phyloP scores from a whole-genome alignment of 768 basidiomycete species.

The Cystofilobasidium bisporidii region DNA sequence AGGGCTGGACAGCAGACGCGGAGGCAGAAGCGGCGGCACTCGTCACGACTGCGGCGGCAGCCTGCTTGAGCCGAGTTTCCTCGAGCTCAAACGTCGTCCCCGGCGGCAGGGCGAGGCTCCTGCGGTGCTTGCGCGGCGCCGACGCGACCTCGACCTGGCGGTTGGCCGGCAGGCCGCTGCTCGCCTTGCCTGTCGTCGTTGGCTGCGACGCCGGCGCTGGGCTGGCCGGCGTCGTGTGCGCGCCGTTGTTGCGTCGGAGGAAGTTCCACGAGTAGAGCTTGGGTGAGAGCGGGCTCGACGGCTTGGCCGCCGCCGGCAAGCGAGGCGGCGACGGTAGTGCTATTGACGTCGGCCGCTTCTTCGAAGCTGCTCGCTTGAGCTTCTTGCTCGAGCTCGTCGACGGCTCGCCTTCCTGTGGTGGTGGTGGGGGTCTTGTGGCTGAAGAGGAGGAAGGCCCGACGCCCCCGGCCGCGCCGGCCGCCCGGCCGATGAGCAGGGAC shows the following conservation, averaged over 20 bases:
- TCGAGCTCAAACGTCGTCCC: background rate
- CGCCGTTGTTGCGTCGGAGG: background rate
- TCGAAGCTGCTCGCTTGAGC: too few relatives aligned
- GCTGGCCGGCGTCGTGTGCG: background rate
- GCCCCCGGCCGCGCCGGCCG: background rate
- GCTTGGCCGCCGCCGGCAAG: background rate
- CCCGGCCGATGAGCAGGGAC: background rate
- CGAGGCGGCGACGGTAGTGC: background rate
- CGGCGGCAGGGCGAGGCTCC: background rate
- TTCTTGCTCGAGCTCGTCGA: background rate
- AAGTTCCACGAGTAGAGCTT: constrained; percentile 5
- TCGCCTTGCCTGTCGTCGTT: background rate
- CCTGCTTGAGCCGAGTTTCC: background rate
- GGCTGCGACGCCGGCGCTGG: background rate
- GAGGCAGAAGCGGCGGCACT: background rate
- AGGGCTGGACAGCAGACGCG: background rate
- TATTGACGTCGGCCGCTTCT: background rate
- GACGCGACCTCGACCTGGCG: background rate
- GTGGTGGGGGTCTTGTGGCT: background rate
- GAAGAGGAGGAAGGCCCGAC: background rate
- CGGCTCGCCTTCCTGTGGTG: background rate
- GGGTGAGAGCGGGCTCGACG: background rate
- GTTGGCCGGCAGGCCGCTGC: background rate
- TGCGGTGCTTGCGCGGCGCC: background rate
- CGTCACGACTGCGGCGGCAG: background rate